Base-by-base conservation (phyloP, 140 eudicot genomes). In the Flaveria floridana region DNA sequence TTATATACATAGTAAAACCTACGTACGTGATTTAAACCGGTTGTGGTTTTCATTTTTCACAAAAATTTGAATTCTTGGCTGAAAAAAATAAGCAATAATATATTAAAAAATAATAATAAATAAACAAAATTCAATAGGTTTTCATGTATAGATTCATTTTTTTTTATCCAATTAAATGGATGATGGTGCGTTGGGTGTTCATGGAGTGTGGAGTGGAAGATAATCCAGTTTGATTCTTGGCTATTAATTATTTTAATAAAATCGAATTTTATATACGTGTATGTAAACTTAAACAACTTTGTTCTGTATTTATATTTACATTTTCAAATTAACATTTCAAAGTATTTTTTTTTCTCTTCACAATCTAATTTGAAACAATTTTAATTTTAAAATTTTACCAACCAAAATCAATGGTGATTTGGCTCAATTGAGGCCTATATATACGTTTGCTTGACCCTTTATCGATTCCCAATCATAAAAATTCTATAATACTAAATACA, bases 151-250 rank as follows among this genome's bases (percentile, higher is more conserved):
- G n/a, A 72, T 37, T 73, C 47, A 19, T 56, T 44, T 28, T 25
- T 74, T 53, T 74, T 8, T 42, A 47, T 74, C 61, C 78, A 23
- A 61, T 62, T 26, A 41, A 21, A 20, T 20, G 37, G 68, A 41
- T 61, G 71, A 42, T 73, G 44, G 26, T 73, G 51, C 48, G 67
- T 61, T 61, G 67, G 67, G 67, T 61, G 67, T 61, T 26, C 42
- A 61, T 61, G 67, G 67, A 61, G n/a, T 61, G 67, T 61, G 8
- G 67, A 61, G 67, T 61, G 44, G 67, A 61, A 61, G 67, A 61
- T 13, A 61, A 61, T 25, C 42, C 41, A 61, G 67, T 61, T 61
- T 11, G 67, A 42, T 61, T 61, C 15, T 59, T 59, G 66, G 66
- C 1, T 11, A 61, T 61, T 26, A 1, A 61, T 53, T n/a, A 4